Conservation (phyloP, 164 flowering plant species). For the Buxus sempervirens region DNA sequence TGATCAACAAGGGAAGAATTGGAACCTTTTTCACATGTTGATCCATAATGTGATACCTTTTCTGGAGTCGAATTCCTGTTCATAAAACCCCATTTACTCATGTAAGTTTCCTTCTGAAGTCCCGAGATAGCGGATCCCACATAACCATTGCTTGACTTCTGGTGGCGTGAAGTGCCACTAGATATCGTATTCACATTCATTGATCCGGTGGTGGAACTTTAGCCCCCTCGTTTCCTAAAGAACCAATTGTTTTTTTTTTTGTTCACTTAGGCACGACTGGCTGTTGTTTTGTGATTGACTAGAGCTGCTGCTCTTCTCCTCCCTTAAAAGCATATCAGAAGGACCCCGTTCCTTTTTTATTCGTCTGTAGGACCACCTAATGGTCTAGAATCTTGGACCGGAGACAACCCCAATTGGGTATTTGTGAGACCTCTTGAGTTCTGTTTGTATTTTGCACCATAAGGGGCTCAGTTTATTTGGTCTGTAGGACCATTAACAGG, state of each 20-base stretch:
- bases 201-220: constrained; percentile 66
- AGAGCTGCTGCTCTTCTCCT: constrained; percentile 51
- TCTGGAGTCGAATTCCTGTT: constrained; percentile 41
- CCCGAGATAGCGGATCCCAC: constrained; percentile 39
- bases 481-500: no score
- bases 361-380: no score
- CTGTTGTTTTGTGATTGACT: constrained; percentile 83
- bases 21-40: constrained; percentile 34
- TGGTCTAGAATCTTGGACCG: no score
- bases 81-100: constrained; percentile 36
- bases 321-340: no score
- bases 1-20: constrained; percentile 44
- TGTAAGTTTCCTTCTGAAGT: constrained; percentile 45
- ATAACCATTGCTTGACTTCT: constrained; percentile 58
- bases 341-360: constrained; percentile 15
- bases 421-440: no score
- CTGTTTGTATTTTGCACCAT: no score
- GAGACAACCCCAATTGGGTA: no score
- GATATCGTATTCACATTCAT: constrained; percentile 35
- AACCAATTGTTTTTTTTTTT: constrained; percentile 43
- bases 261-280: constrained; percentile 75
- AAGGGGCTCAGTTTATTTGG: no score
- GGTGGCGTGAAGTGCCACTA: constrained; percentile 46
- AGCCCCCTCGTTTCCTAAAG: constrained; percentile 63
- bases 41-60: constrained; percentile 44